A percentile compares a stretch with the other conserved stretches of the same genome.
Conservation (phyloP, 2,329 filamentous ascomycete species). For the Hypoxylon sp. region DNA sequence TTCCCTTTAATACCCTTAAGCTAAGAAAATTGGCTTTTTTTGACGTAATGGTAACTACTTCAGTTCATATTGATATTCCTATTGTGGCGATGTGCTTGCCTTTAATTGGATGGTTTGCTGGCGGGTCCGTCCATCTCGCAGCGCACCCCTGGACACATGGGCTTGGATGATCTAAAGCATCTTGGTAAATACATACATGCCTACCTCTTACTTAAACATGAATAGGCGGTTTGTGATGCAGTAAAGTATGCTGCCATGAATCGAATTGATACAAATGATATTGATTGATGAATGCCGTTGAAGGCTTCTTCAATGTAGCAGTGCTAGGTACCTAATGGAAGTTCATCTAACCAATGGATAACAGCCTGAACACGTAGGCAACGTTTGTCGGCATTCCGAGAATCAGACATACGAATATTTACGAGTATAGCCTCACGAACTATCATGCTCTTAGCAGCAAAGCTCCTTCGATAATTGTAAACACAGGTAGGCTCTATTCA, state of each 20-base stretch:
- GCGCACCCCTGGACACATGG: background rate
- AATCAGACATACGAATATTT: background rate
- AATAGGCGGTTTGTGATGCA: background rate
- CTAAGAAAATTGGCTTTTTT: background rate
- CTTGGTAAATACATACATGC: no score
- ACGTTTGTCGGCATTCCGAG: background rate
- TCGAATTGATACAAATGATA: background rate
- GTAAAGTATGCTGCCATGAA: background rate
- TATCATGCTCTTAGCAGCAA: slow-evolving; percentile 1
- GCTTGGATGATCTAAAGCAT: background rate
- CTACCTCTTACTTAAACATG: background rate
- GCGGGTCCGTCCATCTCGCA: slow-evolving; percentile 10
- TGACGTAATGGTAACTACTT: slow-evolving; percentile 8
- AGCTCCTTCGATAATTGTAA: background rate
- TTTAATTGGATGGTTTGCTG: slow-evolving; percentile 29
- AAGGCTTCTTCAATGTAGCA: background rate
- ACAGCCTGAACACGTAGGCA: background rate
- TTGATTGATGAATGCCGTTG: background rate
- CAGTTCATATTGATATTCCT: slow-evolving; percentile 21
- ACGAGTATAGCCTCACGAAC: background rate
- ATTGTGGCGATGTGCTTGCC: slow-evolving; percentile 27
- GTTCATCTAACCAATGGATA: background rate
- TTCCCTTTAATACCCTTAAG: background rate
- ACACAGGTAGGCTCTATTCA: slow-evolving; percentile 3
- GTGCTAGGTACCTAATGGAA: background rate